Conservation (phyloP, 1,139 yeast species). For the Kodamaea sp. region DNA sequence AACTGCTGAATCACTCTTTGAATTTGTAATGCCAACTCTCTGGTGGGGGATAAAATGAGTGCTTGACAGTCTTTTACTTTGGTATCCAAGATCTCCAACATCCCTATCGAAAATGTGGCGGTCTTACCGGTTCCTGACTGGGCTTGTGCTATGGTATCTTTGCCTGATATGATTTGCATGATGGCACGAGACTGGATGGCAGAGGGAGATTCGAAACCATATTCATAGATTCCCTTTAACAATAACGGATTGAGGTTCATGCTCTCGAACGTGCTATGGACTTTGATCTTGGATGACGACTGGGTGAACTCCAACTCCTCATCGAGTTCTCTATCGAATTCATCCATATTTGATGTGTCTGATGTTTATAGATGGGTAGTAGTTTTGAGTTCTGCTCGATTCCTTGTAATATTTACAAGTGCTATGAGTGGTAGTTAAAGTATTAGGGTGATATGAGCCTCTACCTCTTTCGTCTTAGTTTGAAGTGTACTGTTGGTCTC, state of each 20-base stretch:
- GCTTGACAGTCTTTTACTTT: conserved; percentile 75
- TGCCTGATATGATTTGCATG: conserved; percentile 84
- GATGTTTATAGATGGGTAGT: not conserved
- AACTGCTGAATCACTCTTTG: conserved; percentile 80
- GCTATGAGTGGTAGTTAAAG: too few relatives aligned
- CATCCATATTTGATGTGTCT: conserved; percentile 15
- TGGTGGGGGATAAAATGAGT: conserved; percentile 87
- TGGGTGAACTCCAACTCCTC: conserved; percentile 56
- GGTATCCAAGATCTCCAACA: conserved; percentile 77
- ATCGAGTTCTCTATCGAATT: conserved; percentile 59
- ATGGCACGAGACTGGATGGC: conserved; percentile 96
- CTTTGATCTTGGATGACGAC: conserved; percentile 58
- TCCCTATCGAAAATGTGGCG: conserved; percentile 92
- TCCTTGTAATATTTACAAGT: too few relatives aligned
- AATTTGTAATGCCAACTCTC: conserved; percentile 91
- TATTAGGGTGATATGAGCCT: too few relatives aligned
- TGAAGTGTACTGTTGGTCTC: too few relatives aligned
- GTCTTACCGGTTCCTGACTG: conserved; percentile 99
- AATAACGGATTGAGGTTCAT: conserved; percentile 75
- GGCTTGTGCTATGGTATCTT: conserved; percentile 95
- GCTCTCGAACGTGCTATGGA: conserved; percentile 70
- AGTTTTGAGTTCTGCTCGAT: too few relatives aligned
- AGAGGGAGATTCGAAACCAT: conserved; percentile 93
- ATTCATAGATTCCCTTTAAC: conserved; percentile 75
- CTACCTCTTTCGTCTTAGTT: too few relatives aligned